phyloP scores from a whole-genome alignment of 257 asterid genomes.

The Solanum chiquidenum region DNA sequence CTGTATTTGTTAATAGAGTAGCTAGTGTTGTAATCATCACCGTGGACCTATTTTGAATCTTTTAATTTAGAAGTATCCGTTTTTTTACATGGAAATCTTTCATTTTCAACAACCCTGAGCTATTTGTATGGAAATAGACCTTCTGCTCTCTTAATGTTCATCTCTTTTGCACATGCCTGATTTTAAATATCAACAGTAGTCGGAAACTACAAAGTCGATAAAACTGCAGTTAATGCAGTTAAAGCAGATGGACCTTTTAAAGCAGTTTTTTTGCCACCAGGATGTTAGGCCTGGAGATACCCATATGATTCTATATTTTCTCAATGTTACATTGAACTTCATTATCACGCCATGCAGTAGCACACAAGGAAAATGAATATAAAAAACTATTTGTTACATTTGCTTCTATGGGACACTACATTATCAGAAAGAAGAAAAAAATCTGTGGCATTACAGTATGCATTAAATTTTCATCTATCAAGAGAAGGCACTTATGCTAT shows the following conservation, averaged over 20 bases:
- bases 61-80: background rate
- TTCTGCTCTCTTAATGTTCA: background rate
- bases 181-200: background rate
- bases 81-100: background rate
- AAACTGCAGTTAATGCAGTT: background rate
- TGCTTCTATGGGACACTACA: background rate
- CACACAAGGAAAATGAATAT: background rate
- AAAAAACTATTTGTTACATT: background rate
- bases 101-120: background rate
- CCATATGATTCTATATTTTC: background rate
- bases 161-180: background rate
- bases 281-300: background rate
- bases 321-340: background rate
- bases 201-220: background rate
- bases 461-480: background rate
- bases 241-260: background rate
- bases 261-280: background rate
- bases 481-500: background rate
- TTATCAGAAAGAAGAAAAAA: background rate
- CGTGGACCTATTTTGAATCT: background rate
- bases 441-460: background rate
- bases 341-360: background rate
- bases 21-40: background rate
- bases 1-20: no score
- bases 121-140: background rate